A percentile compares a stretch with the other conserved stretches of the same genome.
phyloP scores from a whole-genome alignment of 176 grass and related monocot species.

The Poa annua region DNA sequence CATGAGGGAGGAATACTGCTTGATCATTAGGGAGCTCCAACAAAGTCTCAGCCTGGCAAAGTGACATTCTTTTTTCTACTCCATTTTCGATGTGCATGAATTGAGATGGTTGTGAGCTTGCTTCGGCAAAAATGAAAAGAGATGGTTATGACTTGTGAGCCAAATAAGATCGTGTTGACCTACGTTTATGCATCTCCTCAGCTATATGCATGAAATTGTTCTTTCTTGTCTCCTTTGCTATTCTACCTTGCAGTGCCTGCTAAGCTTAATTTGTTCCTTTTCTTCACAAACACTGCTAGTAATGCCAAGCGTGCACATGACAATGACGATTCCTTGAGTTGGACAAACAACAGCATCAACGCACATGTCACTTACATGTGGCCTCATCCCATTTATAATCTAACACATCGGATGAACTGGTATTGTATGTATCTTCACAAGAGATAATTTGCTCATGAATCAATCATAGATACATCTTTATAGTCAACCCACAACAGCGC shows the following conservation, averaged over 20 bases:
- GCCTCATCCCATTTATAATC: background rate
- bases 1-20: slow-evolving; percentile 1
- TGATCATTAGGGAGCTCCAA: background rate
- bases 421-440: background rate
- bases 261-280: background rate
- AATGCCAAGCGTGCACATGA: background rate
- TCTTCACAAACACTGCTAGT: too few relatives aligned
- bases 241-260: background rate
- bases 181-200: too few relatives aligned
- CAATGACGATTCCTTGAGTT: background rate
- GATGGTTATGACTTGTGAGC: too few relatives aligned
- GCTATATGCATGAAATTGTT: too few relatives aligned
- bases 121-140: too few relatives aligned
- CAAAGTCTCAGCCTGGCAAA: background rate
- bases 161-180: too few relatives aligned
- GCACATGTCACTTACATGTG: background rate
- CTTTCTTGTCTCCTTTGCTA: background rate
- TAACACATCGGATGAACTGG: background rate
- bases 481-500: slow-evolving; percentile 12
- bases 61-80: too few relatives aligned
- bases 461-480: slow-evolving; percentile 32
- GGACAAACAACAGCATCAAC: background rate
- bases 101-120: too few relatives aligned
- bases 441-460: background rate
- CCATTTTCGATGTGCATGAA: too few relatives aligned